A percentile compares a stretch with the other conserved stretches of the same genome.
phyloP scores from a whole-genome alignment of 192 early-diverging fungal genomes.

The Gaertneriomyces semiglobifer region DNA sequence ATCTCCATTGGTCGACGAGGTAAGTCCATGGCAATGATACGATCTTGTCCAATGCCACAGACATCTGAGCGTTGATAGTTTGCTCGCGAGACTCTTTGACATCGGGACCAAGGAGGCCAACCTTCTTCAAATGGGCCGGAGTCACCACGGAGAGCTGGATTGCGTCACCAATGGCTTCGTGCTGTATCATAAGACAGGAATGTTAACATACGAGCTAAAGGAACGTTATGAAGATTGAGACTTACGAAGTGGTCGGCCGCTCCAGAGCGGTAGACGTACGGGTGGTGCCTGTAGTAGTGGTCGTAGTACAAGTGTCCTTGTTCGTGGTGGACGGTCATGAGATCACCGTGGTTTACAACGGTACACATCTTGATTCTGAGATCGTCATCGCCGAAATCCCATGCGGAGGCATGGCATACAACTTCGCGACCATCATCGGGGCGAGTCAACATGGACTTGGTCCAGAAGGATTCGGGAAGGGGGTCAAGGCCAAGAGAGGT shows the following conservation, averaged over 20 bases:
- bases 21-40: constrained; percentile 30
- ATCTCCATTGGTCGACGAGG: constrained; percentile 36
- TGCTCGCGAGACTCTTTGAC: constrained; percentile 10
- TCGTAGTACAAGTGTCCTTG: constrained; percentile 41
- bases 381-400: constrained; percentile 35
- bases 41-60: constrained; percentile 32
- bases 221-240: background rate
- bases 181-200: background rate
- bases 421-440: constrained; percentile 26
- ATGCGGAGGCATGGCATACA: constrained; percentile 35
- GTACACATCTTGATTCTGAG: constrained; percentile 43
- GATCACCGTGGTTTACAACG: constrained; percentile 19
- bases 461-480: constrained; percentile 31
- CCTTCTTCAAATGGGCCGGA: constrained; percentile 29
- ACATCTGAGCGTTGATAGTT: constrained; percentile 35
- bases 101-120: constrained; percentile 26
- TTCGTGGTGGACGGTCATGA: constrained; percentile 38
- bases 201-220: background rate
- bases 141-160: constrained; percentile 23
- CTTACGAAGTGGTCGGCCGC: constrained; percentile 32
- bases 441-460: constrained; percentile 26
- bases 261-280: constrained; percentile 23
- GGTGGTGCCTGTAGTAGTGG: constrained; percentile 29
- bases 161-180: constrained; percentile 34
- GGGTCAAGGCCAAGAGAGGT: constrained; percentile 21